Conservation (phyloP, 441 rosid genomes). For the Populus hybrid region DNA sequence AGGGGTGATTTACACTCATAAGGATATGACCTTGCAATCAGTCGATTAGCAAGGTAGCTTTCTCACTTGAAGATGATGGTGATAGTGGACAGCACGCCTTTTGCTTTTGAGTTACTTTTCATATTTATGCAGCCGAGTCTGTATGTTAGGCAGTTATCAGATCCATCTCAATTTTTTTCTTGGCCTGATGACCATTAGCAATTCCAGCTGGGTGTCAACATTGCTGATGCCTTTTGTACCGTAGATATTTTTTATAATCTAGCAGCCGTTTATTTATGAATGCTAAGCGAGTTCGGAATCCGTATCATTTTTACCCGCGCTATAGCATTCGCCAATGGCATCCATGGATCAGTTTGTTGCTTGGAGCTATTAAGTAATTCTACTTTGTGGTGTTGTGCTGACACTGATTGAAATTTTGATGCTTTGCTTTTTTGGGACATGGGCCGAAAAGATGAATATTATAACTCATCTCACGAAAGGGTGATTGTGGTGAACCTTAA, state of each 20-base stretch:
- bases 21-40: conserved; percentile 38
- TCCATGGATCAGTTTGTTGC: neutral
- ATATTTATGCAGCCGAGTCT: neutral
- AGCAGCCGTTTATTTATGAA: neutral
- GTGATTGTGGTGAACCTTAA: no score
- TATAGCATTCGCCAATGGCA: neutral
- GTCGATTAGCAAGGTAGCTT: conserved; percentile 9
- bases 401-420: neutral
- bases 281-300: neutral
- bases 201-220: neutral
- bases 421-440: neutral
- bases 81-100: neutral
- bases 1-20: conserved; percentile 67
- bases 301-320: neutral
- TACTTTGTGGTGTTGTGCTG: neutral
- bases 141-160: neutral
- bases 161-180: neutral
- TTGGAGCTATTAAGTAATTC: neutral
- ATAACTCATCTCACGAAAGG: neutral
- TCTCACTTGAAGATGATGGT: neutral
- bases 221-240: neutral
- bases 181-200: neutral
- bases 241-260: neutral
- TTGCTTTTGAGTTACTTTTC: neutral
- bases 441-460: neutral